Evolutionary conservation across 2,329 filamentous ascomycete genomes (phyloP).

Genomic region (Magnaporthiopsis rhizophila): DNA sequence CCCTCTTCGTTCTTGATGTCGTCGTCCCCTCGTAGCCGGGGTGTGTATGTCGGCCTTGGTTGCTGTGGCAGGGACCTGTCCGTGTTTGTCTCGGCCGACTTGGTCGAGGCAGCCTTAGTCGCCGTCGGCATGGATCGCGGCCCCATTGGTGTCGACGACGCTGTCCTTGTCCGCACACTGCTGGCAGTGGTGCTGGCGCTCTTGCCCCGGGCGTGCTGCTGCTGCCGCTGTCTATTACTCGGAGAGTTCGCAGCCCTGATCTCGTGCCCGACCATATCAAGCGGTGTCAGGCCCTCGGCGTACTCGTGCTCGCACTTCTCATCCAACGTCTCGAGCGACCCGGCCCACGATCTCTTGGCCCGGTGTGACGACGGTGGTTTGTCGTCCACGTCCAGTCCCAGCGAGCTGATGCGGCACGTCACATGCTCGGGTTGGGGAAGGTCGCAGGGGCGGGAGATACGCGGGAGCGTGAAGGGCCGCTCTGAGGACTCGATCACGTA

Average conservation of each 20-base stretch:
- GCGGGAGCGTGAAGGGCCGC: constrained; percentile 16
- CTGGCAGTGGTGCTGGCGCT: no score
- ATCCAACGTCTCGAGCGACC: background rate
- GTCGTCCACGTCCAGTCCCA: background rate
- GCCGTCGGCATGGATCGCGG: constrained; percentile 1
- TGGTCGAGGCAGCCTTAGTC: background rate
- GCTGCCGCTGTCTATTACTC: no score
- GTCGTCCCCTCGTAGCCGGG: no score
- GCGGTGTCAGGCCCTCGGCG: background rate
- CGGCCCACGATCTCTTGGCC: background rate
- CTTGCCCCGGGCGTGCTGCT: background rate
- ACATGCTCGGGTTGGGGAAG: constrained; percentile 7
- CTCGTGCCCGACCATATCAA: no score
- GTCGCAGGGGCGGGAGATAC: constrained; percentile 10
- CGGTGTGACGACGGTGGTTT: background rate
- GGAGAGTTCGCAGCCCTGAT: no score
- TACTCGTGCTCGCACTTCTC: background rate
- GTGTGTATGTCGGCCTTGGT: background rate
- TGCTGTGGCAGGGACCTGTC: background rate
- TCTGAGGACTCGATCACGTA: constrained; percentile 12
- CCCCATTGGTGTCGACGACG: background rate
- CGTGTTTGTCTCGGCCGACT: background rate
- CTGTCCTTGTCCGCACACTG: background rate
- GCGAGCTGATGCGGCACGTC: constrained; percentile 2
- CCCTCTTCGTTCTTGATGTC: no score